Percentiles rank a stretch among this genome's conserved stretches.
Conservation (phyloP, 306 rosid genomes). For the Castanospermum australe region DNA sequence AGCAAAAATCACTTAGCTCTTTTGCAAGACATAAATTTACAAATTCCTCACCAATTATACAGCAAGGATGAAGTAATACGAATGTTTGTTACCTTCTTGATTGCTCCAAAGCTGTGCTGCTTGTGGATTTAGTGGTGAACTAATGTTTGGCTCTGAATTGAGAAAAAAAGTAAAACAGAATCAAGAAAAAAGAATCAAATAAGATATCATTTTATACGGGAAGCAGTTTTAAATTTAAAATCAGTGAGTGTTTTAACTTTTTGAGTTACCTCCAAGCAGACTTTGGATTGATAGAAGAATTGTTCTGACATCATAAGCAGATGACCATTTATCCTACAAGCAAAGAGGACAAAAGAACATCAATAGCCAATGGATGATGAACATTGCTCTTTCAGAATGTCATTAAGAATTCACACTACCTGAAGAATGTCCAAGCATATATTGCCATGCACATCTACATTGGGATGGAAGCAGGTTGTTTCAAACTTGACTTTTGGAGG, state of each 20-base stretch:
- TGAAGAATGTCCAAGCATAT: conserved; percentile 89
- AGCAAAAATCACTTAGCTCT: background rate
- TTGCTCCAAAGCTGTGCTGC: conserved; percentile 76
- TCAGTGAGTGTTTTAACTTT: background rate
- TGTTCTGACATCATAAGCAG: conserved; percentile 41
- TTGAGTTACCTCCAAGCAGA: conserved; percentile 66
- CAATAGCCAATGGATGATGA: background rate
- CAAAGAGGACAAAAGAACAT: background rate
- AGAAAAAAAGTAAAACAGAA: background rate
- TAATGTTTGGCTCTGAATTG: conserved; percentile 77
- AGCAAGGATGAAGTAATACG: background rate
- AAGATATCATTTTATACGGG: background rate
- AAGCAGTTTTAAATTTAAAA: background rate
- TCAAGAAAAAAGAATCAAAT: background rate
- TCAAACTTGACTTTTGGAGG: conserved; percentile 83
- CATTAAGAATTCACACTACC: conserved; percentile 21
- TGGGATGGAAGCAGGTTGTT: conserved; percentile 67
- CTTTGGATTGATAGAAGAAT: conserved; percentile 38
- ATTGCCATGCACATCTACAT: conserved; percentile 67
- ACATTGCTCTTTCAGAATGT: background rate
- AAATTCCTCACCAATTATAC: background rate
- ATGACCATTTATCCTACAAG: conserved; percentile 30
- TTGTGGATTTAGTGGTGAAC: conserved; percentile 77
- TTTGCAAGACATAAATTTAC: background rate
- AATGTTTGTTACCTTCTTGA: conserved; percentile 56